These are phyloP conservation scores for Cladophialophora carrionii DNA, from an alignment of 2,329 filamentous ascomycete genomes.

Conservation along the genomic window DNA sequence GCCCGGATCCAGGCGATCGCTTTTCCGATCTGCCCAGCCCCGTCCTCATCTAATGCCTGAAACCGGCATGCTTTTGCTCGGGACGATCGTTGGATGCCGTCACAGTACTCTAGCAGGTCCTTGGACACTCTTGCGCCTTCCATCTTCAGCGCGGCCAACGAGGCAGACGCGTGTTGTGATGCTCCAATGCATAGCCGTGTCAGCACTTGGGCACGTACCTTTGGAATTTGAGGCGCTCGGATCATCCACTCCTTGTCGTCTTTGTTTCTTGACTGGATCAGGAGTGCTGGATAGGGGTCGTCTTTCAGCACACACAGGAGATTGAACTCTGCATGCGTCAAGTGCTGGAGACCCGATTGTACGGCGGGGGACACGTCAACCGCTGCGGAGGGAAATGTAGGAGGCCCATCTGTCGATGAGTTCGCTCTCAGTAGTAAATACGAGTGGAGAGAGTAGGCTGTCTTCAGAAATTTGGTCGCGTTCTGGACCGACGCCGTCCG, in stretches of 20 bases:
- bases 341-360: slow-evolving; percentile 50
- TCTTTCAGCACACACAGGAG: slow-evolving; percentile 89
- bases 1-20: slow-evolving; percentile 85
- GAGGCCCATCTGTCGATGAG: slow-evolving; percentile 54
- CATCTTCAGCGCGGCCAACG: slow-evolving; percentile 57
- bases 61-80: slow-evolving; percentile 87
- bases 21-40: slow-evolving; percentile 73
- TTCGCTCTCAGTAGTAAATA: slow-evolving; percentile 58
- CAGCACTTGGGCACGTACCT: slow-evolving; percentile 85
- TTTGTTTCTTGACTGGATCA: slow-evolving; percentile 79
- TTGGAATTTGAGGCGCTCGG: slow-evolving; percentile 81
- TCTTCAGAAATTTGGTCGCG: slow-evolving; percentile 76
- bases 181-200: slow-evolving; percentile 85
- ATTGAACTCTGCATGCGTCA: slow-evolving; percentile 85
- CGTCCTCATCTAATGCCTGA: slow-evolving; percentile 84
- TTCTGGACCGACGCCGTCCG: slow-evolving; percentile 70
- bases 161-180: slow-evolving; percentile 81
- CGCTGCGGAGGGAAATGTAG: slow-evolving; percentile 34
- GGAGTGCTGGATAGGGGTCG: slow-evolving; percentile 83
- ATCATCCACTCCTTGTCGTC: slow-evolving; percentile 97
- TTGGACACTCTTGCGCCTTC: slow-evolving; percentile 62
- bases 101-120: slow-evolving; percentile 71
- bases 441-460: slow-evolving; percentile 76
- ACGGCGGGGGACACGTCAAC: slow-evolving; percentile 53
- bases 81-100: slow-evolving; percentile 73